Conservation (phyloP, 495 filamentous ascomycete genomes). For the Hyphodiscus hymeniophilus region DNA sequence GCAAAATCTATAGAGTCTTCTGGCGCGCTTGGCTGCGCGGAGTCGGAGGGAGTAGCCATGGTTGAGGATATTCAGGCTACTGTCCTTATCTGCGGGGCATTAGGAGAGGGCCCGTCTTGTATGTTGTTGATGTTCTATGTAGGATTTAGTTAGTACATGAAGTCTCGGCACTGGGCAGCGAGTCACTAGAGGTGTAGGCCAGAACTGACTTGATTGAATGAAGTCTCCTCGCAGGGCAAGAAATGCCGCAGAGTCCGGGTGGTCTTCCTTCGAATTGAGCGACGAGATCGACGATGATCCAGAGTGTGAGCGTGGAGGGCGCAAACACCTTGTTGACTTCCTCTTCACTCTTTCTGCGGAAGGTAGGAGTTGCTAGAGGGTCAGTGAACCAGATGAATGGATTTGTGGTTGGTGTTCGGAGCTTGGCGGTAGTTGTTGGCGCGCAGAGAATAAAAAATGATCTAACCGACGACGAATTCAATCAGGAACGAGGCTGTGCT, state of each 20-base stretch:
- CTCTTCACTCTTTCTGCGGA: not conserved
- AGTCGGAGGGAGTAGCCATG: constrained; percentile 19
- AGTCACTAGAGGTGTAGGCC: no score
- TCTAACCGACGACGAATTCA: not conserved
- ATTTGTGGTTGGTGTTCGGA: not conserved
- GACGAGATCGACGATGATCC: not conserved
- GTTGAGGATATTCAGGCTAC: constrained; percentile 1
- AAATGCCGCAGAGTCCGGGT: constrained; percentile 11
- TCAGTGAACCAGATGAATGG: not conserved
- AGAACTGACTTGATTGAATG: constrained; percentile 2
- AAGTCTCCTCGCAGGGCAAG: not conserved
- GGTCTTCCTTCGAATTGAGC: no score
- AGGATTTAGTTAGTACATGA: constrained; percentile 7
- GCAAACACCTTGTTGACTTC: no score
- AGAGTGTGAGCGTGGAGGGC: no score
- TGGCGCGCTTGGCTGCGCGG: constrained; percentile 6
- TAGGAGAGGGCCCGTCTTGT: constrained; percentile 1
- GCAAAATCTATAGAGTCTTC: constrained; percentile 18
- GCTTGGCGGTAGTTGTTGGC: not conserved
- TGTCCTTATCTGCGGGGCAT: constrained; percentile 18
- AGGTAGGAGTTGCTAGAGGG: not conserved
- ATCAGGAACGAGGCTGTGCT: not conserved
- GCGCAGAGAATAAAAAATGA: not conserved
- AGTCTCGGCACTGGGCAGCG: constrained; percentile 6
- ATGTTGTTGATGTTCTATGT: not conserved